Percentiles rank a stretch among this genome's conserved stretches.
phyloP scores from a whole-genome alignment of 108 stramenopile species.

The Pseudonitzschia multiseries region DNA sequence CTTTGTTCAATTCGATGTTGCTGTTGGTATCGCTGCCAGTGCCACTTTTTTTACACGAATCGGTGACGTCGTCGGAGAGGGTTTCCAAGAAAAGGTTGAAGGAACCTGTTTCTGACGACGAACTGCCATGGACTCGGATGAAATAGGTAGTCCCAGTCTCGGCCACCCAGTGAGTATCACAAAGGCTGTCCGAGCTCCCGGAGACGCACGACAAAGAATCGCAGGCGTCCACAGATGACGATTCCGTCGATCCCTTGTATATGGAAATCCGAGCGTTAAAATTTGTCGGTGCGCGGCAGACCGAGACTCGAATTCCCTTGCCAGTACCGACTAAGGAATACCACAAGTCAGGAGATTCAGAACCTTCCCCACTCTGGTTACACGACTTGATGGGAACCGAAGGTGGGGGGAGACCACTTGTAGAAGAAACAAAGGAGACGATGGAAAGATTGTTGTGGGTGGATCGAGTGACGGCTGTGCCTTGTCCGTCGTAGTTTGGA shows the following conservation, averaged over 20 bases:
- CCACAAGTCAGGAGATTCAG: constrained; percentile 3
- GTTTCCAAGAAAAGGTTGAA: constrained; percentile 7
- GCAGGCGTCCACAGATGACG: not conserved
- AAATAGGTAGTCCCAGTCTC: constrained; percentile 4
- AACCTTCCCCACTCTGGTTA: not conserved
- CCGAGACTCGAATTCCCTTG: constrained; percentile 1
- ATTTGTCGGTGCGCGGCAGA: constrained; percentile 6
- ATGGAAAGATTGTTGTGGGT: not conserved
- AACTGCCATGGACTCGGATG: constrained; percentile 8
- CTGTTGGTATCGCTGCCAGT: too few species aligned
- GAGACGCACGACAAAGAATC: not conserved
- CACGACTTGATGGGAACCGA: not conserved
- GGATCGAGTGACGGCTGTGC: not conserved
- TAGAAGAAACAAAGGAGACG: constrained; percentile 7
- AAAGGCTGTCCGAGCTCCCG: not conserved
- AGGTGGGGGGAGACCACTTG: not conserved
- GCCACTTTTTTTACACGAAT: not conserved
- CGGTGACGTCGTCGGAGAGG: not conserved
- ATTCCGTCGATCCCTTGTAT: not conserved
- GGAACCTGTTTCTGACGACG: not conserved
- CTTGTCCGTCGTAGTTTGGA: not conserved
- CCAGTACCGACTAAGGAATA: constrained; percentile 3
- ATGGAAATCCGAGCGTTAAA: constrained; percentile 14
- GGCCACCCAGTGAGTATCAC: constrained; percentile 6
- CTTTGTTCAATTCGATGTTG: not conserved